Base-by-base conservation (phyloP, 129 eudicot genomes). In the Tagetes erecta region DNA sequence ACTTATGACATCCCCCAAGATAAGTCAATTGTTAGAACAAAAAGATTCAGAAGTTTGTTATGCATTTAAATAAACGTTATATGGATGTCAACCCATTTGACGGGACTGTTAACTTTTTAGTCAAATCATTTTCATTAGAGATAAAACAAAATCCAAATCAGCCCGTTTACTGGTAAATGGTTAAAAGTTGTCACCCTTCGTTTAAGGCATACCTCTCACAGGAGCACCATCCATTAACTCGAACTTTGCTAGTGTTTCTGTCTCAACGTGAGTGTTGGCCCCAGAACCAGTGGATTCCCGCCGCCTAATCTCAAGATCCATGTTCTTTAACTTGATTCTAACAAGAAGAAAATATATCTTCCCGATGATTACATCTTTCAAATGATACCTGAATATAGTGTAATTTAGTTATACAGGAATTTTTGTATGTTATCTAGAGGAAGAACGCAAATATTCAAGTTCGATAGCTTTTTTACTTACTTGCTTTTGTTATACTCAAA, bases 141-240 rank as follows among this genome's bases (percentile, higher is more conserved):
- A 64, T 2, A 8, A 35, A 59, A 39, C 12, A 39, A n/a, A 40
- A 64, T 64, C 39, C 65, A 55, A 40, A 71, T 39, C 3, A 4
- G 0, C 45, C 62, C 74, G 35, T 70, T 34, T 40, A 6, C 49
- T 34, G 42, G 44, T 62, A 40, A n/a, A 4, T 38, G 13, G 13
- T 49, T 64, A 44, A 1, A 35, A 60, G 14, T n/a, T n/a, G 34
- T 9, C 39, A 67, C 56, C 38, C 51, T 35, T 40, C 40, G 50
- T 39, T 55, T 20, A 27, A 71, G 0, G 64, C 4, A 57, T 88
- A 94, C 99, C 99, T 91, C 99, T 88, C 3, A 94, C 99, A 72
- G 99, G 99, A 81, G 99, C 97, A 69, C 99, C 99, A 71, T 94
- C 99, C 99, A 94, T 94, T 71, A 94, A 80, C 82, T 94, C 99